Percentiles rank a stretch among this genome's conserved stretches.
phyloP scores from a whole-genome alignment of 257 asterid species.

The Nicotiana obtusifolia region DNA sequence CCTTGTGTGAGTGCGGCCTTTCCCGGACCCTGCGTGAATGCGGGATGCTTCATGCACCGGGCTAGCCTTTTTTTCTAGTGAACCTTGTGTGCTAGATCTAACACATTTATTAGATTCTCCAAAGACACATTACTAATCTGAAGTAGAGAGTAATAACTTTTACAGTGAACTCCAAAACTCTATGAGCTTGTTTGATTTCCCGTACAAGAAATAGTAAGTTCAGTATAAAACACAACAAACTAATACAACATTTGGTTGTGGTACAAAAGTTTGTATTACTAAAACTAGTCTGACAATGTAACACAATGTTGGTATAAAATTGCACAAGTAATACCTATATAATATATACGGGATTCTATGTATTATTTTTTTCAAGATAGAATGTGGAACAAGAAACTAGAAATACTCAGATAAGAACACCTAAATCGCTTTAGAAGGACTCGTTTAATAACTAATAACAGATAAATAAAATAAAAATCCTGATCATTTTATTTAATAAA shows the following conservation, averaged over 20 bases:
- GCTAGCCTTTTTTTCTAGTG: neutral
- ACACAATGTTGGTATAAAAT: neutral
- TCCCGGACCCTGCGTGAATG: too few species aligned
- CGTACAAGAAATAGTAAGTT: neutral
- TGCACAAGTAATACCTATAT: neutral
- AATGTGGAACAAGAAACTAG: constrained; percentile 5
- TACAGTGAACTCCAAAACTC: neutral
- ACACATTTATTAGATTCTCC: neutral
- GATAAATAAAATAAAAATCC: neutral
- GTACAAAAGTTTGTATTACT: neutral
- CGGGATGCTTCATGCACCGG: too few species aligned
- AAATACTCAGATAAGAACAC: neutral
- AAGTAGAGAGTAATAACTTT: neutral
- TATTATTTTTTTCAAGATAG: neutral
- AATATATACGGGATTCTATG: neutral
- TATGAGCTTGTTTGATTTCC: neutral
- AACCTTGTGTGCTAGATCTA: neutral
- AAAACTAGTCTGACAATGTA: neutral
- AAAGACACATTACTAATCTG: neutral
- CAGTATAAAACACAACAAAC: neutral
- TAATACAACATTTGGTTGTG: neutral
- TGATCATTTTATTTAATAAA: neutral
- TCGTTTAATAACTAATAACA: neutral
- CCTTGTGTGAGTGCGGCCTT: neutral
- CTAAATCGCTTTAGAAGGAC: neutral